Evolutionary conservation across 164 flowering plant genomes (phyloP), one percentile per base, ranked within the genome.

Genomic region (Magnolia officinalis): DNA sequence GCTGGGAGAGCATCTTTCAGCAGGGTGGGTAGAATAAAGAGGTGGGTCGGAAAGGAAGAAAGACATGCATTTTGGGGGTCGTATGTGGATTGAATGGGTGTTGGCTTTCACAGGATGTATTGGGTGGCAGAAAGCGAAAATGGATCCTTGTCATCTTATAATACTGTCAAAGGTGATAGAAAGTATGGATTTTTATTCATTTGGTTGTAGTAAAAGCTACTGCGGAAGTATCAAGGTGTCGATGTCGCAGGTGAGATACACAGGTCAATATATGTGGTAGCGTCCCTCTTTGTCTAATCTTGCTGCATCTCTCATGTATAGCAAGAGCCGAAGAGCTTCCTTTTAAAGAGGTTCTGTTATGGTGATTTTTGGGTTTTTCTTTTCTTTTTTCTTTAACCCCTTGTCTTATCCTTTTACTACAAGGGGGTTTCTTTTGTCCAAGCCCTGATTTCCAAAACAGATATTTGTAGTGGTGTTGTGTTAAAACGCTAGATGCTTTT

Each of bases 1-100:
- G 71, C 68, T 63, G 31, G 67, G 58, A 67, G 24, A 64, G 10
- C 61, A 0, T 55, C 61, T 55, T 2, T 16, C 13, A 55, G 61
- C 18, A 55, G 61, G 23, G 72, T 31, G 21, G 71, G 75, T 75
- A 8, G 19, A 74, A 70, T 65, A 74, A 73, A 73, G 19, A 64
- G 29, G 66, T 16, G 18, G 16, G 61, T 55, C 1, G 13, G 61
- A 16, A 55, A 55, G 61, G 61, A 8, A 11, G 61, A 55, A 16
- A 55, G 18, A 11, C 61, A 55, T 55, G 61, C 61, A 55, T 55
- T 55, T 55, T 55, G 13, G 61, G 16, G 18, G 13, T 55, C 16
- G 18, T 55, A 11, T 55, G 61, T 11, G 18, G 18, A 11, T 55
- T 55, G 61, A 55, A 11, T 16, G 61, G 61, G 18, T 55, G 61